phyloP scores from a whole-genome alignment of 345 rosid species.

The Adansonia digitata region DNA sequence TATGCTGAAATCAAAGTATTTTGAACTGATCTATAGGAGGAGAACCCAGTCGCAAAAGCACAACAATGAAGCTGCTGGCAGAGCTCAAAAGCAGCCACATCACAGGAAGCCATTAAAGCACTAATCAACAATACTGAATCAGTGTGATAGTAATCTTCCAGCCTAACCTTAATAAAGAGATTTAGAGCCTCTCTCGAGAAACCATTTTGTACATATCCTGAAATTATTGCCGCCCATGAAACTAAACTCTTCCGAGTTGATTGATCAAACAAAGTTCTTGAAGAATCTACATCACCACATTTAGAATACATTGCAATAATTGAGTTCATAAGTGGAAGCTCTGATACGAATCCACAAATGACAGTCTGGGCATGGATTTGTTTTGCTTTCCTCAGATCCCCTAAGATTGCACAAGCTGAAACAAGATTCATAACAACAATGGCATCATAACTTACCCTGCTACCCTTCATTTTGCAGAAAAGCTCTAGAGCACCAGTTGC shows the following conservation, averaged over 20 bases:
- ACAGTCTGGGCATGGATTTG: conserved; percentile 37
- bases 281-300: conserved; percentile 34
- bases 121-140: conserved; percentile 30
- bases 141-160: conserved; percentile 17
- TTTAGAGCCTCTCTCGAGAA: conserved; percentile 33
- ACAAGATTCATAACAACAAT: conserved; percentile 33
- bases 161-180: conserved; percentile 24
- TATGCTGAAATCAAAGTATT: conserved; percentile 46
- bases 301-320: conserved; percentile 43
- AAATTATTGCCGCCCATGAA: conserved; percentile 48
- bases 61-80: conserved; percentile 40
- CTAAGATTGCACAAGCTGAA: conserved; percentile 30
- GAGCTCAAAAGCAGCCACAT: conserved; percentile 31
- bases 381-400: conserved; percentile 36
- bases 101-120: conserved; percentile 27
- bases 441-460: conserved; percentile 21
- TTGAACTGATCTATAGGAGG: conserved; percentile 23
- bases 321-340: conserved; percentile 33
- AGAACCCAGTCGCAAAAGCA: conserved; percentile 27
- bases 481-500: conserved; percentile 27
- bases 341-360: conserved; percentile 20
- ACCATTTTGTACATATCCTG: conserved; percentile 33
- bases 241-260: conserved; percentile 26
- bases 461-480: conserved; percentile 25
- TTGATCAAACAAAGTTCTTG: conserved; percentile 30